Evolutionary conservation across 2,329 filamentous ascomycete species (phyloP).

Genomic region (Fusarium luffae): DNA sequence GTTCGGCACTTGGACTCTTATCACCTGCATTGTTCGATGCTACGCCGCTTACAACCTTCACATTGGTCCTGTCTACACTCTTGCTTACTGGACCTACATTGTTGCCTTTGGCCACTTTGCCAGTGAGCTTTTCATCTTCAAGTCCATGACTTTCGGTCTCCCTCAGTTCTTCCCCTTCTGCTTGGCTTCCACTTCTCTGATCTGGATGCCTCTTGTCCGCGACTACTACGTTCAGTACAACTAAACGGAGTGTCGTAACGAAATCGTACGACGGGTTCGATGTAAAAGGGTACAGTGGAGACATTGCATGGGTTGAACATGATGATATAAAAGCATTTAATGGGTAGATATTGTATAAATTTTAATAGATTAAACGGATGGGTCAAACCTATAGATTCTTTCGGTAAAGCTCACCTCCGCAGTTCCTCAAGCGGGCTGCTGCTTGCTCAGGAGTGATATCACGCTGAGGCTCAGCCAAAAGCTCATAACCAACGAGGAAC

Average conservation of each 20-base stretch:
- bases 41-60: constrained; percentile 87
- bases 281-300: neutral
- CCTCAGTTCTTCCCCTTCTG: constrained; percentile 67
- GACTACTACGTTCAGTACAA: constrained; percentile 70
- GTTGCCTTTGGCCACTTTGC: constrained; percentile 82
- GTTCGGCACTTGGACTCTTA: constrained; percentile 89
- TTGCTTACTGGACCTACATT: constrained; percentile 84
- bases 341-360: constrained; percentile 25
- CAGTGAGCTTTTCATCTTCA: constrained; percentile 83
- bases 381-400: constrained; percentile 57
- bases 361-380: constrained; percentile 1
- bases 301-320: neutral
- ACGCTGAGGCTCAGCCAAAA: constrained; percentile 96
- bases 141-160: constrained; percentile 73
- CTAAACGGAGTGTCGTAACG: constrained; percentile 33
- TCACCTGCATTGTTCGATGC: constrained; percentile 79
- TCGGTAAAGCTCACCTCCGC: constrained; percentile 86
- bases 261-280: neutral
- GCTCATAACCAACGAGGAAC: constrained; percentile 95
- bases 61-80: constrained; percentile 77
- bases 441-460: constrained; percentile 99
- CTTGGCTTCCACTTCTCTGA: constrained; percentile 61
- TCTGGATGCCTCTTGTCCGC: constrained; percentile 76
- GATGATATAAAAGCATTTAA: neutral
- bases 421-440: constrained; percentile 77